These are phyloP conservation scores for Zygosaccharomyces bisporus DNA, from an alignment of 805 yeast genomes.

Conservation along the genomic window DNA sequence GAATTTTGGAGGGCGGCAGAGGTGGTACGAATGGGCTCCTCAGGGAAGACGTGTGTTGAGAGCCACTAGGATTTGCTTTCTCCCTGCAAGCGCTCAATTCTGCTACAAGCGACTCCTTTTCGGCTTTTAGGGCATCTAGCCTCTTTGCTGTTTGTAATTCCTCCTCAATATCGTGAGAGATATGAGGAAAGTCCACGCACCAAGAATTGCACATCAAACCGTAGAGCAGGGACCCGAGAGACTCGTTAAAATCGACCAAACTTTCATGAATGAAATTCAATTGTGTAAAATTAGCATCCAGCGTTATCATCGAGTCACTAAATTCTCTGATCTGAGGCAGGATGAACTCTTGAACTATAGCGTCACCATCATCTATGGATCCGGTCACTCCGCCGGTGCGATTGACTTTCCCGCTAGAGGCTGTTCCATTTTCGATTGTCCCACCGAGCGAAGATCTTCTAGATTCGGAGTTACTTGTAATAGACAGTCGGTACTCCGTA, in stretches of 20 bases:
- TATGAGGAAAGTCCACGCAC: constrained; percentile 65
- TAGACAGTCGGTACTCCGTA: constrained; percentile 40
- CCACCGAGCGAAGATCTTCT: constrained; percentile 34
- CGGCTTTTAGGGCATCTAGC: constrained; percentile 20
- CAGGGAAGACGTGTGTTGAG: background rate
- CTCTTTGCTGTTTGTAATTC: constrained; percentile 24
- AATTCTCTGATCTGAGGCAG: constrained; percentile 43
- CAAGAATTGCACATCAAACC: constrained; percentile 84
- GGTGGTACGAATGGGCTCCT: background rate
- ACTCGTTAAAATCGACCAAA: constrained; percentile 66
- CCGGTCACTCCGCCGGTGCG: constrained; percentile 12
- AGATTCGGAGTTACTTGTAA: constrained; percentile 37
- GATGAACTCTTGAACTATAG: constrained; percentile 36
- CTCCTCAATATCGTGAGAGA: constrained; percentile 28
- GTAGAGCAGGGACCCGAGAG: constrained; percentile 69
- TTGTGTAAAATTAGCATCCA: constrained; percentile 56
- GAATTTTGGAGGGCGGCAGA: constrained; percentile 2
- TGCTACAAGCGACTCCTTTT: constrained; percentile 18
- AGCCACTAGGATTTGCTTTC: background rate
- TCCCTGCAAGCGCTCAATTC: constrained; percentile 12
- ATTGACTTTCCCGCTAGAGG: constrained; percentile 4
- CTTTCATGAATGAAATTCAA: constrained; percentile 59
- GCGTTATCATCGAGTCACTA: constrained; percentile 48
- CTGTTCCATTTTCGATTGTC: constrained; percentile 10
- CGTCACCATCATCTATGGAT: constrained; percentile 15